Base-by-base conservation (phyloP, 352 stramenopile species). In the Globisporangium radiosum region DNA sequence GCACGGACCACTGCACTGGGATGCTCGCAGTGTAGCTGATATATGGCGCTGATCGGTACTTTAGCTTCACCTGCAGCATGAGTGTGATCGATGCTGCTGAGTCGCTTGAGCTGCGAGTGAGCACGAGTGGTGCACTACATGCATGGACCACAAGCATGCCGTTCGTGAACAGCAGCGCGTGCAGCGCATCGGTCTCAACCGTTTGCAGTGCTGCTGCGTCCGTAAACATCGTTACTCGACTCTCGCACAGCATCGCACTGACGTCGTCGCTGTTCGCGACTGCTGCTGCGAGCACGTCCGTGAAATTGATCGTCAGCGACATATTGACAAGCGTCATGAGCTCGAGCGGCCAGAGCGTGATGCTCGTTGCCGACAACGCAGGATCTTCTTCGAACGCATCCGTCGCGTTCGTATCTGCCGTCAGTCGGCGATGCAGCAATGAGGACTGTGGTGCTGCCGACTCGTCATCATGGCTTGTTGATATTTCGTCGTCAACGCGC, bases 1-100 rank as follows among this genome's bases (percentile, higher is more conserved):
- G n/a, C n/a, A 61, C 49, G 1, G 11, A 49, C 67, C 64, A 77
- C 14, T 17, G 52, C 6, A 72, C 49, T 8, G 70, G 62, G 6
- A 77, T 37, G n/a, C 50, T 57, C 10, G 45, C 37, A 11, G n/a
- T 33, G 44, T 59, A 47, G 3, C 49, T 47, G 39, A 62, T 15
- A 45, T 47, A 66, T 9, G 45, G 19, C 38, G 55, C 38, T 2
- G 7, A 4, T 9, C 5, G 19, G 11, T 43, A 25, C 42, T 65
- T 60, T 49, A 62, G 7, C 10, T 52, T 55, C 39, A 59, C 55
- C 49, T 56, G 48, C 36, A 66, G 39, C n/a, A 58, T 37, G 6
- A 59, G 7, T 45, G 56, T 25, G 4, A 36, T 39, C 7, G 44
- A 19, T 8, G 43, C 33, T 1, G 33, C 15, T 5, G 10, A 13